Base-by-base conservation (phyloP, 1,284 basidiomycete genomes). In the Ceratobasidium sp. region DNA sequence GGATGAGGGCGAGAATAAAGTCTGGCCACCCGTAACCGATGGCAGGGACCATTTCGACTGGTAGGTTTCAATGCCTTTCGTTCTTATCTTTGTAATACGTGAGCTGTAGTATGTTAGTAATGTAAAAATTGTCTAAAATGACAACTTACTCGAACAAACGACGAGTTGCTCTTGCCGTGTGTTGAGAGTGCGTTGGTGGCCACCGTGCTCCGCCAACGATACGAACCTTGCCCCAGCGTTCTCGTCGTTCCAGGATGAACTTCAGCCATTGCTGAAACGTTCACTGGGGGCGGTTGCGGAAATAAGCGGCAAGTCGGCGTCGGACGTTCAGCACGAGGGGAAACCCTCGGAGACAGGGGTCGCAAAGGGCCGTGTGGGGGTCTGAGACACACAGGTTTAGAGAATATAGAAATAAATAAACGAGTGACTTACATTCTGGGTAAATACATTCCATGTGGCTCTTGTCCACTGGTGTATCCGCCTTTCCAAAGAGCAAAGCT, bases 11-110 rank as follows among this genome's bases (percentile, higher is more conserved):
- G n/a, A 64, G 28, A 21, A 64, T 36, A 23, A 64, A 64, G 16
- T 64, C 48, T 5, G 53, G 62, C 2, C 48, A 48, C 21, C 62
- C 62, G 30, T 64, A 64, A 7, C 62, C 46, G 33, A 38, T 14
- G 1, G 21, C 28, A 1, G 9, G 12, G 62, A 51, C 18, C 62
- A 64, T 64, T 7, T 64, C 30, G 30, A 36, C 12, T 8, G 46
- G 23, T n/a, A 14, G 4, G 2, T 18, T 7, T 2, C 5, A 25
- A 36, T 25, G 21, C 8, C 36, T 36, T 9, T 51, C n/a, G 33
- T 64, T 64, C 14, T 11, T 3, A 30, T 53, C 62, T 30, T 36
- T 64, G 3, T 64, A 0, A 23, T 12, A 49, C 3, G 14, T n/a
- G 16, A 4, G 36, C 62, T 64, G 33, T 36, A 18, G 28, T 3